Percentiles rank a stretch among this genome's conserved stretches.
These are phyloP conservation scores for Colletotrichum chrysophilum DNA, from an alignment of 2,329 filamentous ascomycete genomes.

Conservation along the genomic window DNA sequence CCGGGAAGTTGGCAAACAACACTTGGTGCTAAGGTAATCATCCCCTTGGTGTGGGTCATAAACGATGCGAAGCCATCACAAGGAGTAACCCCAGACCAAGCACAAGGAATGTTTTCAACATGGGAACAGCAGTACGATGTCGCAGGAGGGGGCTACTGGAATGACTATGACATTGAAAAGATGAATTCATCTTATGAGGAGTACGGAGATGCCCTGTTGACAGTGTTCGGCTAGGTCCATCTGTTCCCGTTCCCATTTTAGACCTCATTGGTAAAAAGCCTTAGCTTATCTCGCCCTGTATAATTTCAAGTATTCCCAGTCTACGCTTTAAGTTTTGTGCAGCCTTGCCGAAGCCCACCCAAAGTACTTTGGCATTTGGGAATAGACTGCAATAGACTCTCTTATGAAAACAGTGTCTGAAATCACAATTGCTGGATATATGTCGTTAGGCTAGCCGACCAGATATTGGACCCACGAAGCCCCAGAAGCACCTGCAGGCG, in stretches of 20 bases:
- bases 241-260: background rate
- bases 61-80: constrained; percentile 50
- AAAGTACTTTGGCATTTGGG: too few relatives aligned
- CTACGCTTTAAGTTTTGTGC: background rate
- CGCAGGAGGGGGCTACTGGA: constrained; percentile 49
- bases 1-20: constrained; percentile 40
- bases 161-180: constrained; percentile 52
- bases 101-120: constrained; percentile 34
- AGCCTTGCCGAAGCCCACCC: background rate
- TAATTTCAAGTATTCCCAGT: background rate
- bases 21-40: constrained; percentile 45
- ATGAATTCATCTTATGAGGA: constrained; percentile 41
- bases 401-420: background rate
- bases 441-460: background rate
- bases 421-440: background rate
- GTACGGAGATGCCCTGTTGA: constrained; percentile 32
- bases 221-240: constrained; percentile 25
- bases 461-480: background rate
- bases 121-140: constrained; percentile 37
- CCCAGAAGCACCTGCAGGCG: background rate
- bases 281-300: background rate
- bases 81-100: constrained; percentile 41
- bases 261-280: background rate
- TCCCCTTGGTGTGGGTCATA: constrained; percentile 49
- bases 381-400: too few relatives aligned